Evolutionary conservation across 768 basidiomycete species (phyloP).

Genomic region (Trametes maxima): DNA sequence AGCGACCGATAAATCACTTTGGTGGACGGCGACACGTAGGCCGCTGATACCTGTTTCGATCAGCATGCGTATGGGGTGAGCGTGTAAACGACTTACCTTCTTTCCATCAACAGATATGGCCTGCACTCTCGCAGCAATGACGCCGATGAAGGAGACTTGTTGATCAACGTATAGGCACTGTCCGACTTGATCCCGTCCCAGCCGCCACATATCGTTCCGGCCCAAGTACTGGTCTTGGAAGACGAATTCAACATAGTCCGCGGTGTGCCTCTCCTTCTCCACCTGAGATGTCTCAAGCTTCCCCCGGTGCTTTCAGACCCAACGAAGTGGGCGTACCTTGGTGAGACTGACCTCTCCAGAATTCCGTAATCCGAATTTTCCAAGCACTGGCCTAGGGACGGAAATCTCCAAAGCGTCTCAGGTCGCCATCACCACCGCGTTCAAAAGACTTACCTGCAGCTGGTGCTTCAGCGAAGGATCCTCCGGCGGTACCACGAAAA

Average conservation of each 20-base stretch:
- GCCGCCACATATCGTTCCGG: constrained; percentile 95
- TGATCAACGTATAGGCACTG: constrained; percentile 84
- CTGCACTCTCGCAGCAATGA: constrained; percentile 81
- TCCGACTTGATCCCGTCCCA: constrained; percentile 78
- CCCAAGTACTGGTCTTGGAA: constrained; percentile 97
- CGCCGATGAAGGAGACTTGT: constrained; percentile 83
- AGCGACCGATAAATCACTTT: constrained; percentile 88
- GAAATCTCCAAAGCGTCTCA: constrained; percentile 55
- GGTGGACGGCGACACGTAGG: constrained; percentile 77
- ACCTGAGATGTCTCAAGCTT: constrained; percentile 48
- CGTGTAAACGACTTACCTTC: constrained; percentile 47
- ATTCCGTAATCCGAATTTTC: constrained; percentile 69
- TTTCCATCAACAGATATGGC: constrained; percentile 71
- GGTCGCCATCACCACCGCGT: not conserved
- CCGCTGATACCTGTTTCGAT: constrained; percentile 68
- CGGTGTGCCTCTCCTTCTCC: constrained; percentile 60
- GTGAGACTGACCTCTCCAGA: constrained; percentile 71
- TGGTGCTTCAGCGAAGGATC: constrained; percentile 62
- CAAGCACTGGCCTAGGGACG: constrained; percentile 70
- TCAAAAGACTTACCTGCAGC: constrained; percentile 52
- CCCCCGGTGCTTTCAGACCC: not conserved
- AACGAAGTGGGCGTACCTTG: constrained; percentile 49
- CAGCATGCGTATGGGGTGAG: not conserved
- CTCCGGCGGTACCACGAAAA: constrained; percentile 70
- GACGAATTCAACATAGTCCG: constrained; percentile 84